A percentile compares a stretch with the other conserved stretches of the same genome.
Evolutionary conservation across 1,284 basidiomycete genomes (phyloP).

Genomic region (Wolfiporia cocos): DNA sequence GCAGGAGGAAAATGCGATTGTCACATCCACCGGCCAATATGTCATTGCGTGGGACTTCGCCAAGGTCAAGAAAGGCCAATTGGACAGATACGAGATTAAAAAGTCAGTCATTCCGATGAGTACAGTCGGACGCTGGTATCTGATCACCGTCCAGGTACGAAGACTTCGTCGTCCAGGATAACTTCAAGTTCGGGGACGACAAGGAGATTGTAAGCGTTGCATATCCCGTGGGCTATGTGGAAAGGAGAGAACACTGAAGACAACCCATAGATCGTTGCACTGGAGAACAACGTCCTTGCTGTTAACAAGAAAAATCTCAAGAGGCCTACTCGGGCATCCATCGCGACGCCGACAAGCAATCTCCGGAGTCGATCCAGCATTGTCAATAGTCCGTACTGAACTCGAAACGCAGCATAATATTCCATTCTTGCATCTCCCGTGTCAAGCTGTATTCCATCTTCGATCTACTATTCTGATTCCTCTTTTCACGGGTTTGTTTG

Average conservation of each 20-base stretch:
- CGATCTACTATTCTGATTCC: too few relatives aligned
- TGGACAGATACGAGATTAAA: conserved; percentile 95
- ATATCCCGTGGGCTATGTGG: too few relatives aligned
- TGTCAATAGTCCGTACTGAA: conserved; percentile 65
- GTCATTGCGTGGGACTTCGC: conserved; percentile 96
- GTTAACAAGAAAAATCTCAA: conserved; percentile 91
- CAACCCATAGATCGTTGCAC: conserved; percentile 85
- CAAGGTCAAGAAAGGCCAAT: conserved; percentile 87
- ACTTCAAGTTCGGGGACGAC: conserved; percentile 94
- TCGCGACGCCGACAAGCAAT: conserved; percentile 43
- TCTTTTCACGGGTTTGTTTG: too few relatives aligned
- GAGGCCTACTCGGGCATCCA: conserved; percentile 79
- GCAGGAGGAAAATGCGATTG: conserved; percentile 90
- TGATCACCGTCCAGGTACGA: conserved; percentile 69
- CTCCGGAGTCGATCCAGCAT: conserved; percentile 53
- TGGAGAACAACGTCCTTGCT: conserved; percentile 91
- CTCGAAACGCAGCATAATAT: not conserved
- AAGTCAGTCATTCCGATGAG: conserved; percentile 36
- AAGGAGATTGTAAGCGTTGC: conserved; percentile 85
- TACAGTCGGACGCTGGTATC: conserved; percentile 1
- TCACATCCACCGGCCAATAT: conserved; percentile 94
- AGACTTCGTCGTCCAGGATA: conserved; percentile 92
- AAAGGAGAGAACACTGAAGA: too few relatives aligned
- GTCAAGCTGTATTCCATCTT: too few relatives aligned
- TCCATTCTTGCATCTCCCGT: too few relatives aligned